phyloP scores from a whole-genome alignment of 2,329 filamentous ascomycete species.

The Ophiocordyceps sinensis region DNA sequence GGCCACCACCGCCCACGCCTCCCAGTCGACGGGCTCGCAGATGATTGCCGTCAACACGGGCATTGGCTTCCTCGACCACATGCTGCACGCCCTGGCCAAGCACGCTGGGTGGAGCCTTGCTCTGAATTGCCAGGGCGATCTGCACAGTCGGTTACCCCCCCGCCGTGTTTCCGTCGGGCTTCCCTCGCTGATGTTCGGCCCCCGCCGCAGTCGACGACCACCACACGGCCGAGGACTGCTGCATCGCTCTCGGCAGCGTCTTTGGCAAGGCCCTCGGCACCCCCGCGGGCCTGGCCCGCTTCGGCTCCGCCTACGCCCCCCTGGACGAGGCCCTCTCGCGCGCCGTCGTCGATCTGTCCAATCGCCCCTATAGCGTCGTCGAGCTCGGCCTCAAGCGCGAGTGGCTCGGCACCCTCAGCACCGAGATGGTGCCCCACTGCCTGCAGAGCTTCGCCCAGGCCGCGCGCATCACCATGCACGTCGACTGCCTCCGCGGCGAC shows the following conservation, averaged over 20 bases:
- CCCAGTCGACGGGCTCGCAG: slow-evolving; percentile 72
- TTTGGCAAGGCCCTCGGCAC: slow-evolving; percentile 70
- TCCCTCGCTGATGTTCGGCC: background rate
- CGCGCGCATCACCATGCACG: slow-evolving; percentile 83
- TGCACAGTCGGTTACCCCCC: slow-evolving; percentile 57
- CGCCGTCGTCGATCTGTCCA: slow-evolving; percentile 88
- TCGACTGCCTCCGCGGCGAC: slow-evolving; percentile 76
- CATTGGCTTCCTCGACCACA: slow-evolving; percentile 96
- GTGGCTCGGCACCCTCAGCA: slow-evolving; percentile 84
- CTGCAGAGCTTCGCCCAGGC: slow-evolving; percentile 87
- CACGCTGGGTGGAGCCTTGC: slow-evolving; percentile 88
- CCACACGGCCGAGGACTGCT: slow-evolving; percentile 93
- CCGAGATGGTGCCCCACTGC: slow-evolving; percentile 96
- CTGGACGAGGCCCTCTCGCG: slow-evolving; percentile 91
- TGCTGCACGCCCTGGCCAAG: slow-evolving; percentile 93
- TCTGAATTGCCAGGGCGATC: slow-evolving; percentile 71
- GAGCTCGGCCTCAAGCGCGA: slow-evolving; percentile 77
- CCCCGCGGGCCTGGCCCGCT: slow-evolving; percentile 71
- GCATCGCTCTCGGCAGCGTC: slow-evolving; percentile 74
- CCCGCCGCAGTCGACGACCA: slow-evolving; percentile 75
- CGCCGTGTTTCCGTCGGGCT: background rate
- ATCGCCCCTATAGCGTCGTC: slow-evolving; percentile 74
- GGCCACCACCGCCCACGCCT: slow-evolving; percentile 53
- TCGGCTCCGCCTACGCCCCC: slow-evolving; percentile 82
- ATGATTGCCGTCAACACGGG: slow-evolving; percentile 80